Evolutionary conservation across 345 rosid species (phyloP), one percentile per base, ranked within the genome.

Genomic region (Excoecaria agallocha): DNA sequence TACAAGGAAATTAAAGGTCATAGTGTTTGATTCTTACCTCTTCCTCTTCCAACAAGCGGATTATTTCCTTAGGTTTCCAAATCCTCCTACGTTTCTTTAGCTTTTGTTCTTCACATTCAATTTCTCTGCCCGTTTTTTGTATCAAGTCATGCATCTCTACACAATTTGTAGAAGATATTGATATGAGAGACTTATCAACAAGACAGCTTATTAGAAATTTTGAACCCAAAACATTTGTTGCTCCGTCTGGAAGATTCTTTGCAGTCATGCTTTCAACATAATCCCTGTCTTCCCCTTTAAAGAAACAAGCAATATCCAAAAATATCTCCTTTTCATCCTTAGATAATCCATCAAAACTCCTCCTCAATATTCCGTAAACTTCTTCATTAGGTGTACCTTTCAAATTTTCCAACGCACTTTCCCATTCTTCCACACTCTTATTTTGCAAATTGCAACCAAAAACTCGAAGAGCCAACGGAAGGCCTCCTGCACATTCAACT

Each of bases 391-490:
- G 25, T 39, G 41, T 22, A 45, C 20, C 20, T 43, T 70, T 2
- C 20, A 57, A 17, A 12, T 57, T 12, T 25, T 24, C 37, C 37
- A 69, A 38, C 2, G 38, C 62, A 41, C 11, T 20, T 46, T 12
- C 39, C 70, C 70, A 66, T 15, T 15, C 24, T 50, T 68, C 45
- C 3, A 8, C 24, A 16, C 43, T 8, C 20, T 50, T 68, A 1
- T 7, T 5, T 8, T 49, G 46, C 17, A 68, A 68, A 30, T 68
- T 46, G 58, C 56, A 68, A 50, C 71, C 71, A 9, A 68, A 49
- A 6, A 68, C 71, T 17, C 25, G 22, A 13, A 70, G 64, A 70
- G 65, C 74, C 17, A 70, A 57, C 2, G 74, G 74, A 56, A 39
- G 3, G 13, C 74, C 74, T 20, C 57, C 37, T 45, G 74, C 25